Conservation (phyloP, 2,329 filamentous ascomycete genomes). For the Nemania sp. region DNA sequence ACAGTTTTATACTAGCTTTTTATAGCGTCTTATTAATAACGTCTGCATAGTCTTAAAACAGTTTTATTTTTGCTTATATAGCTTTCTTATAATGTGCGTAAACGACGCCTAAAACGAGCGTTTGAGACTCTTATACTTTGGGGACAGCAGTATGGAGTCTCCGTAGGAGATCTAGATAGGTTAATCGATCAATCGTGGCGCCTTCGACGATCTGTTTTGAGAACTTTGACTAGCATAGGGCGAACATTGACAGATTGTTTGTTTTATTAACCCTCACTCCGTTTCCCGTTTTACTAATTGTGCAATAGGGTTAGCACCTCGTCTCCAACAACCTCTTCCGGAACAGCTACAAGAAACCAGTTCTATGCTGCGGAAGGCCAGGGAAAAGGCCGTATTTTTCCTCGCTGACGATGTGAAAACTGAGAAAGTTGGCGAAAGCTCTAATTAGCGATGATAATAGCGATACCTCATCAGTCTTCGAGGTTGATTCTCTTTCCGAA, state of each 20-base stretch:
- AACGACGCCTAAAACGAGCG: slow-evolving; percentile 8
- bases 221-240: slow-evolving; percentile 1
- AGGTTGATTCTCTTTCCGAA: slow-evolving; percentile 7
- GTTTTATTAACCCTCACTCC: not conserved
- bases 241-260: slow-evolving; percentile 5
- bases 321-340: not conserved
- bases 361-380: not conserved
- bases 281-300: not conserved
- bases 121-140: slow-evolving; percentile 10
- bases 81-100: no score
- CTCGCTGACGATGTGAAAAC: not conserved
- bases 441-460: slow-evolving; percentile 1
- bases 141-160: slow-evolving; percentile 9
- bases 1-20: no score
- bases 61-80: no score
- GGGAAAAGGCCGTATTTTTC: not conserved
- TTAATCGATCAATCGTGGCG: slow-evolving; percentile 8
- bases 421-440: not conserved
- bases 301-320: slow-evolving; percentile 1
- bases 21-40: no score
- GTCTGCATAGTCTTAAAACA: no score
- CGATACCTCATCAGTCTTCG: slow-evolving; percentile 6
- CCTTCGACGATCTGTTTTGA: slow-evolving; percentile 2
- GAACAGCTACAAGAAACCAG: not conserved
- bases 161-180: slow-evolving; percentile 1